phyloP scores from a whole-genome alignment of 2,329 filamentous ascomycete genomes.

The Pyricularia pennisetigena region DNA sequence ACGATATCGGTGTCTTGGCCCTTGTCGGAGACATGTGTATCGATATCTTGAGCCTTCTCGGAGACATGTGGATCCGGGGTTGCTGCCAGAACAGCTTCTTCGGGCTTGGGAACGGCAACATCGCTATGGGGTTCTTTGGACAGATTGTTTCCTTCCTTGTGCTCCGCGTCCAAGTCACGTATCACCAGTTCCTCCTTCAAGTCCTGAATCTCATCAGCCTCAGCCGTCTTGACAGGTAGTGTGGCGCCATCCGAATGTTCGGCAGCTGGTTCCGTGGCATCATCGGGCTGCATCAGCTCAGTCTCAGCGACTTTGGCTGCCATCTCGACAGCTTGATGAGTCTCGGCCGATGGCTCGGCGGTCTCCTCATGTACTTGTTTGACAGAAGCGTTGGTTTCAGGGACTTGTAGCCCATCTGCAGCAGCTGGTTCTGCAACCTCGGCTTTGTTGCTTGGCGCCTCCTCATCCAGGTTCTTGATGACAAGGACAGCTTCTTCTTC shows the following conservation, averaged over 20 bases:
- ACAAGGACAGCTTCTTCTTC: not conserved
- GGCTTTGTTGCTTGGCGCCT: not conserved
- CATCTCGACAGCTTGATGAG: not conserved
- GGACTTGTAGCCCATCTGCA: not conserved
- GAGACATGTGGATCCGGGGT: not conserved
- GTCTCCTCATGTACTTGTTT: not conserved
- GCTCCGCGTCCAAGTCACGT: not conserved
- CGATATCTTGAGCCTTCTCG: not conserved
- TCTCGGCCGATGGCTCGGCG: not conserved
- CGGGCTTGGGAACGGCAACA: not conserved
- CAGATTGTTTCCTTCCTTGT: not conserved
- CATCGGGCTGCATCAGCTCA: not conserved
- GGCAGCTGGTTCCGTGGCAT: not conserved
- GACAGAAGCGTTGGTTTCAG: not conserved
- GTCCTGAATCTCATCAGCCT: not conserved
- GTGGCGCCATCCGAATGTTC: not conserved
- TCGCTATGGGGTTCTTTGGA: too few species aligned
- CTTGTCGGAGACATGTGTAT: not conserved
- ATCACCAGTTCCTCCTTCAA: conserved; percentile 1
- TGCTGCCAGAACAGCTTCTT: not conserved
- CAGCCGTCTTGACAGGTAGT: not conserved
- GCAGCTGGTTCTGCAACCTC: not conserved
- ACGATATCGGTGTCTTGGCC: not conserved
- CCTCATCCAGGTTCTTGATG: not conserved
- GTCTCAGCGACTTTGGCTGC: not conserved